Conservation (phyloP, 352 stramenopile genomes). For the Pythium aristosporum region DNA sequence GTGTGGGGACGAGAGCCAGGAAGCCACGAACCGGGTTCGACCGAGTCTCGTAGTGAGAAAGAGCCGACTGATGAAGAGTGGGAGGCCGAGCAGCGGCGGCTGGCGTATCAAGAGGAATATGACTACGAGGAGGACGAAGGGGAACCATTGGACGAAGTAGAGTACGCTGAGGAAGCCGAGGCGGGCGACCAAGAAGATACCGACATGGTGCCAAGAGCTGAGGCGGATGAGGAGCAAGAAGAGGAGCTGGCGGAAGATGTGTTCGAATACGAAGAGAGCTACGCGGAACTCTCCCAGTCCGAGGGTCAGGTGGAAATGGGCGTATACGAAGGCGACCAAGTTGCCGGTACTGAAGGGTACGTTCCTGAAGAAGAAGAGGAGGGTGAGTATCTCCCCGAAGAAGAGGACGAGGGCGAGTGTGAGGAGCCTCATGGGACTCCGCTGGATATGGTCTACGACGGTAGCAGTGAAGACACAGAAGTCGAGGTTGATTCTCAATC, state of each 20-base stretch:
- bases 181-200: neutral
- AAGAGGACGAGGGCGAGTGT: neutral
- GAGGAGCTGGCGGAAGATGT: neutral
- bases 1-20: neutral
- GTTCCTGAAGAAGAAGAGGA: no score
- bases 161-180: neutral
- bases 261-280: neutral
- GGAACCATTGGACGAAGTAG: neutral
- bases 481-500: neutral
- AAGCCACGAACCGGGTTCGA: neutral
- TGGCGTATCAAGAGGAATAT: neutral
- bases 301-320: no score
- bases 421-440: neutral
- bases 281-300: neutral
- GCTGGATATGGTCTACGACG: neutral
- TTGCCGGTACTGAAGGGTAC: no score
- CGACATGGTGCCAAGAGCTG: neutral
- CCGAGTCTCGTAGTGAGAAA: neutral
- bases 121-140: slow-evolving; percentile 5
- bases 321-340: no score
- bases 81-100: neutral
- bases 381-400: no score
- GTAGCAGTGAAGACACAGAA: neutral
- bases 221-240: neutral
- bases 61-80: slow-evolving; percentile 10